Evolutionary conservation across 2,329 filamentous ascomycete species (phyloP), one percentile per base, ranked within the genome.

Genomic region (Thielaviopsis populi): DNA sequence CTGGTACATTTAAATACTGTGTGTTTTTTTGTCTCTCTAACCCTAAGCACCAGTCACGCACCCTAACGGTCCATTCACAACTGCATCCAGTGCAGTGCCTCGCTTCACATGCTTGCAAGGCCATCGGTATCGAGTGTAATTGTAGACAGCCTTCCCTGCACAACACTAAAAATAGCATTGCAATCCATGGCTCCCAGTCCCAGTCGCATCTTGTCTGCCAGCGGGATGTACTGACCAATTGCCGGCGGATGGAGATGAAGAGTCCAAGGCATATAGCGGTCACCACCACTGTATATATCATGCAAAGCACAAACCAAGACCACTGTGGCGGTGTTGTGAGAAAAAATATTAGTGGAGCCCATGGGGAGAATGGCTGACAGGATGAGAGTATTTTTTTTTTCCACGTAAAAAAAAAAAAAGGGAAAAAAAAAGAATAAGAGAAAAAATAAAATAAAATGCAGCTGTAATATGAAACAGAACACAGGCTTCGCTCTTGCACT

Each of bases 301-400:
- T n/a, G 53, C 27, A 56, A 56, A 30, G 53, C 27, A 56, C 53
- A 33, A 37, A 56, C 53, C 27, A 56, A 56, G 19, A 56, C 27
- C 27, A 56, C 13, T 56, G 53, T 56, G 53, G 53, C 53, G 53
- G 53, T 56, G 53, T 37, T 33, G n/a, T 56, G 46, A 50, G 46
- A 15, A 22, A 11, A 19, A 46, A n/a, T 46, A 19, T n/a, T 11
- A 13, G 43, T 27, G 46, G 46, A 22, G 27, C 46, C 15, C 19
- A 50, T 11, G 46, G 46, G 22, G 19, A 22, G 46, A 48, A 22
- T 19, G n/a, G 3, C 46, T 22, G 46, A 48, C n/a, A 48, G 22
- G n/a, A 22, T 48, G 46, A 48, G 46, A 48, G 46, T 22, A 10
- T 48, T 48, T 43, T 46, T 46, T 46, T 46, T n/a, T n/a, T n/a